phyloP scores from a whole-genome alignment of 83 land plant species.

The Larix sibirica region DNA sequence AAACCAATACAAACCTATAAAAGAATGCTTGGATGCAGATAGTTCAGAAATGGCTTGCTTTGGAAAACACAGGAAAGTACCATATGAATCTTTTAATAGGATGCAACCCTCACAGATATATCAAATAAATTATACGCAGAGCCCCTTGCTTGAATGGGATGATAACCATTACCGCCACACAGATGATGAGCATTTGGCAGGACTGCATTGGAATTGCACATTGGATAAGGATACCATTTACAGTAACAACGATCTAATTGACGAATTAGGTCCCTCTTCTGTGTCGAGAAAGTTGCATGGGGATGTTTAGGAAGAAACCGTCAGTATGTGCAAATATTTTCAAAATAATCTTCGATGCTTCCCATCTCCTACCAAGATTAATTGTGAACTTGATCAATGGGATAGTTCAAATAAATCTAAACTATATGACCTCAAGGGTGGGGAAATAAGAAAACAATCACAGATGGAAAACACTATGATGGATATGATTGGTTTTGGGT shows the following conservation, averaged over 20 bases:
- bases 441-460: no score
- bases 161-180: no score
- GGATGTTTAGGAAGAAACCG: background rate
- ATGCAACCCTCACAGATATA: background rate
- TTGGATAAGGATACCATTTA: background rate
- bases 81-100: background rate
- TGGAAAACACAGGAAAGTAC: background rate
- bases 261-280: background rate
- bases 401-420: no score
- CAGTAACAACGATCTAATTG: background rate
- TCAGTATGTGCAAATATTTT: background rate
- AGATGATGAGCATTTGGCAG: no score
- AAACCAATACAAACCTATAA: no score
- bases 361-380: no score
- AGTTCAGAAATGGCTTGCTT: background rate
- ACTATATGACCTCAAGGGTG: no score
- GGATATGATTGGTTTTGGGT: no score
- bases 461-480: no score
- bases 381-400: no score
- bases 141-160: constrained; percentile 1
- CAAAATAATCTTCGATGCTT: no score
- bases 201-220: no score
- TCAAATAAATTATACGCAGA: constrained; percentile 3
- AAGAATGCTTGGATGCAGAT: constrained; percentile 14
- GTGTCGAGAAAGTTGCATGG: background rate